Conservation (phyloP, 2,329 filamentous ascomycete species). For the Aspergillus felis region DNA sequence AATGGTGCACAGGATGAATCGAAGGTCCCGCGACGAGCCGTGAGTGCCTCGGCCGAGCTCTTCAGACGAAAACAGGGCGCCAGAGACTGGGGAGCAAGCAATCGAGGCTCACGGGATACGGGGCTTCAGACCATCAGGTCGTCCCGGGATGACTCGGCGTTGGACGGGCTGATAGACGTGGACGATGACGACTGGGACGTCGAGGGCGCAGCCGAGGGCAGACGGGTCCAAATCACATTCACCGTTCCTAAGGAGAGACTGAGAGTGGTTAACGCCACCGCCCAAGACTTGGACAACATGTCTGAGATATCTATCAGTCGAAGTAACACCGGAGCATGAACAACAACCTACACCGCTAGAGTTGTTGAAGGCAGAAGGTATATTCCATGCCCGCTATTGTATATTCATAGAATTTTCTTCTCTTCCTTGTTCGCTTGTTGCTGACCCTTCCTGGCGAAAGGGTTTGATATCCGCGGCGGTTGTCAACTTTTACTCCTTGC, state of each 20-base stretch:
- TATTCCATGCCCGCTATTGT: neutral
- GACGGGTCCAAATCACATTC: constrained; percentile 81
- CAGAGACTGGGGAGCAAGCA: constrained; percentile 49
- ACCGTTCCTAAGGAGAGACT: constrained; percentile 84
- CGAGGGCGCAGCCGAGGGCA: constrained; percentile 65
- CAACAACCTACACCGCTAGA: neutral
- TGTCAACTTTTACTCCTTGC: neutral
- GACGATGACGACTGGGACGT: constrained; percentile 66
- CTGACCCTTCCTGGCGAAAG: neutral
- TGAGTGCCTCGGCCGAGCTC: constrained; percentile 45
- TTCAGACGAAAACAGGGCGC: constrained; percentile 51
- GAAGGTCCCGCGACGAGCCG: constrained; percentile 41
- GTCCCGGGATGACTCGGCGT: constrained; percentile 24
- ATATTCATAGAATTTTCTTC: neutral
- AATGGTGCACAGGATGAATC: constrained; percentile 4
- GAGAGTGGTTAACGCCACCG: constrained; percentile 78
- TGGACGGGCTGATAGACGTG: constrained; percentile 22
- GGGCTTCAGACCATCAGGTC: constrained; percentile 12
- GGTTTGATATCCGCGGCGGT: neutral
- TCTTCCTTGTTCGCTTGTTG: constrained; percentile 4
- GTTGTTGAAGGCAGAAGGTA: neutral
- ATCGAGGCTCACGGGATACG: constrained; percentile 18
- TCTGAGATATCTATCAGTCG: constrained; percentile 27
- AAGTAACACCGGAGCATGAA: constrained; percentile 13
- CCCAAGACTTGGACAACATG: constrained; percentile 30